Percentiles rank a stretch among this genome's conserved stretches.
phyloP scores from a whole-genome alignment of 257 asterid species.

The Fraxinus excelsior region DNA sequence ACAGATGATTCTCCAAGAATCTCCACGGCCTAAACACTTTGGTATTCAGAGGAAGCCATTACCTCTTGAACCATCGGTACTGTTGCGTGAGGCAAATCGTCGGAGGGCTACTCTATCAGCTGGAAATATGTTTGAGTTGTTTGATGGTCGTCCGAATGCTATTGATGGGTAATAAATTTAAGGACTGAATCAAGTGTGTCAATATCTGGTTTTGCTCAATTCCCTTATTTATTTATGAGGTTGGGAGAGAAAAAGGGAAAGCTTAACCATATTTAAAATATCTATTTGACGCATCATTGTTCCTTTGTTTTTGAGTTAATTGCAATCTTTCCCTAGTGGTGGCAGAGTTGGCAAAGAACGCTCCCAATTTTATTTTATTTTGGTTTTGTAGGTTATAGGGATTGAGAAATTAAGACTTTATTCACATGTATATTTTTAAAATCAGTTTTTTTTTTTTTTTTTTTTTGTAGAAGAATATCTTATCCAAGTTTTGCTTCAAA shows the following conservation, averaged over 20 bases:
- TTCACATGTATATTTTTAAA: neutral
- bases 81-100: conserved; percentile 96
- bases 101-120: conserved; percentile 98
- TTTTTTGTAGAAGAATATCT: neutral
- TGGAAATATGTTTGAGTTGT: conserved; percentile 82
- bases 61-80: conserved; percentile 95
- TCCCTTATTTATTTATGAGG: conserved; percentile 13
- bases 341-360: neutral
- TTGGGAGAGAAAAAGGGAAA: conserved; percentile 18
- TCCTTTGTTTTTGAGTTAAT: neutral
- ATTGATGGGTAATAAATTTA: conserved; percentile 62
- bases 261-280: neutral
- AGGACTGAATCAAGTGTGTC: conserved; percentile 23
- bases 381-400: neutral
- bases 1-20: conserved; percentile 90
- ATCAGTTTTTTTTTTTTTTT: neutral
- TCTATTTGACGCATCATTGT: neutral
- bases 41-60: conserved; percentile 96
- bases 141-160: conserved; percentile 69
- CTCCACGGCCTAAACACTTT: conserved; percentile 72
- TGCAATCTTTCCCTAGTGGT: neutral
- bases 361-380: neutral
- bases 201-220: conserved; percentile 11
- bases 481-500: neutral
- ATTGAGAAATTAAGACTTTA: neutral